These are phyloP conservation scores for Candida glucosophila DNA, from an alignment of 1,139 yeast genomes.

Conservation along the genomic window DNA sequence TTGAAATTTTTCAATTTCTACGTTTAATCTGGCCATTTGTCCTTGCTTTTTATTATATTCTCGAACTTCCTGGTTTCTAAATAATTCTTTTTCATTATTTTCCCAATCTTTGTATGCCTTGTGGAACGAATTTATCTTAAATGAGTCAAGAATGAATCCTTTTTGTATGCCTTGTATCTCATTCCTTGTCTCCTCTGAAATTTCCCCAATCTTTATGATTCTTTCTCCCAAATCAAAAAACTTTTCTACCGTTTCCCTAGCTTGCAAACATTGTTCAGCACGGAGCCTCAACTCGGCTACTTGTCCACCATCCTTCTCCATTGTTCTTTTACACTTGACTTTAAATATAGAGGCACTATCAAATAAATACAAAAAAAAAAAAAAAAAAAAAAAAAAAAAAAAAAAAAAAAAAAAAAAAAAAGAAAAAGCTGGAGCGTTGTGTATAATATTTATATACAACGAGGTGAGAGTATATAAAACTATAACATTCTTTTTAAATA, in stretches of 20 bases:
- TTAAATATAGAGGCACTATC: no score
- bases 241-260: conserved; percentile 1
- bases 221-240: conserved; percentile 9
- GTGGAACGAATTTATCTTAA: conserved; percentile 23
- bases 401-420: no score
- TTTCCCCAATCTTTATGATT: no score
- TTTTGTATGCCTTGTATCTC: conserved; percentile 9
- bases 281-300: conserved; percentile 5
- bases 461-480: no score
- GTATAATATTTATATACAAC: no score
- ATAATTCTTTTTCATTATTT: conserved; percentile 9
- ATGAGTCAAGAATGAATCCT: conserved; percentile 26
- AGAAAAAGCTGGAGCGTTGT: no score
- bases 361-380: no score
- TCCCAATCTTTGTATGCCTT: conserved; percentile 26
- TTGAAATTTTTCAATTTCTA: conserved; percentile 15
- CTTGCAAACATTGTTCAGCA: conserved; percentile 4
- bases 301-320: conserved; percentile 3
- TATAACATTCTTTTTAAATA: no score
- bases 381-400: no score
- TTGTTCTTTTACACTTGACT: no score
- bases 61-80: conserved; percentile 16
- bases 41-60: conserved; percentile 24
- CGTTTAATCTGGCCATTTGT: conserved; percentile 21
- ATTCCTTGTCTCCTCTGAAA: conserved; percentile 1